Conservation (phyloP, 352 stramenopile species). For the Pythium dissimile region DNA sequence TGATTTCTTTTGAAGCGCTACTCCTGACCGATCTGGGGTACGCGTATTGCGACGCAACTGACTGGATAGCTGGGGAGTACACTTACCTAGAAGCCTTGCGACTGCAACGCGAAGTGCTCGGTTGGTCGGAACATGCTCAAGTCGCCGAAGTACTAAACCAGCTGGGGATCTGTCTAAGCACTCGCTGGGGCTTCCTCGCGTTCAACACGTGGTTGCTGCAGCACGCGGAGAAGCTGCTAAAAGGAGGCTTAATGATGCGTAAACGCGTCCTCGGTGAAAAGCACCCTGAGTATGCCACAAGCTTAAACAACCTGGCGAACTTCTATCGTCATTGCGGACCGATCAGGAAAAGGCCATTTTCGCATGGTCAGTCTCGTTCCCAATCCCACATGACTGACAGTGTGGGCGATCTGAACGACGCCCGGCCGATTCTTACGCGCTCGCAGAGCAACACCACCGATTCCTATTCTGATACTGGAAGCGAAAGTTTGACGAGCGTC, state of each 20-base stretch:
- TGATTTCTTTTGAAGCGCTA: constrained; percentile 71
- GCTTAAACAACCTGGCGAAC: constrained; percentile 81
- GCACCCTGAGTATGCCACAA: constrained; percentile 79
- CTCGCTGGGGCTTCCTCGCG: constrained; percentile 58
- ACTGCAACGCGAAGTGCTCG: constrained; percentile 72
- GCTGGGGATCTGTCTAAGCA: constrained; percentile 75
- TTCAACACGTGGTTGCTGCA: constrained; percentile 79
- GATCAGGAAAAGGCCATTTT: constrained; percentile 16
- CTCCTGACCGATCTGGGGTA: constrained; percentile 75
- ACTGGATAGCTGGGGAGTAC: constrained; percentile 74
- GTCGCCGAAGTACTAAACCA: constrained; percentile 81
- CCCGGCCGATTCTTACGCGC: constrained; percentile 8
- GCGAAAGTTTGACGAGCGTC: constrained; percentile 16
- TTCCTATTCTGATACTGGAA: constrained; percentile 8
- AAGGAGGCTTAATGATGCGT: constrained; percentile 65
- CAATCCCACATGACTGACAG: constrained; percentile 12
- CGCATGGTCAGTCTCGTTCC: too few species aligned
- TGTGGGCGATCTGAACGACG: constrained; percentile 19
- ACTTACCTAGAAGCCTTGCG: constrained; percentile 75
- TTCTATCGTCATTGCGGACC: constrained; percentile 76
- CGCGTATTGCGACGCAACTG: constrained; percentile 70
- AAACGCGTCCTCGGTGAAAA: constrained; percentile 65
- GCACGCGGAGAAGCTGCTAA: constrained; percentile 66
- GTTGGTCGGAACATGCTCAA: constrained; percentile 71
- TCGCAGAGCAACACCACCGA: constrained; percentile 15